A percentile compares a stretch with the other conserved stretches of the same genome.
These are phyloP conservation scores for Strigomonas culicis DNA, from an alignment of 208 protist genomes.

Conservation along the genomic window DNA sequence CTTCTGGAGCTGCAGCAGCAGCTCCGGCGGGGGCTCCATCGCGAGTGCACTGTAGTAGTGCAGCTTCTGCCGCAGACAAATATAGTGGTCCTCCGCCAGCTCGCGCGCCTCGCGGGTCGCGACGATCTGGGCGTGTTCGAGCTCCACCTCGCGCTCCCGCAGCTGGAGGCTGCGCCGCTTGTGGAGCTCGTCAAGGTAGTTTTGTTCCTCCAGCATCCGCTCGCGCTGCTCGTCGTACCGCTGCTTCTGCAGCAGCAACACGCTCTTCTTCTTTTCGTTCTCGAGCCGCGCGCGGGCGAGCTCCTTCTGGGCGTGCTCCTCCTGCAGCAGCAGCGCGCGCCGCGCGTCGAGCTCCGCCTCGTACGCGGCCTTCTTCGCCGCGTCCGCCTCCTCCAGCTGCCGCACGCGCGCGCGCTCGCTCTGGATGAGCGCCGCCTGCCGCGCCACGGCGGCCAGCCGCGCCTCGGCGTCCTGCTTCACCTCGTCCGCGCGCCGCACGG, in stretches of 20 bases:
- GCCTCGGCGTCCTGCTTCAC: not conserved
- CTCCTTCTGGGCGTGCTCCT: constrained; percentile 44
- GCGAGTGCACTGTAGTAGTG: constrained; percentile 41
- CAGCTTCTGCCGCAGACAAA: constrained; percentile 35
- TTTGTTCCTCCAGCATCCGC: constrained; percentile 39
- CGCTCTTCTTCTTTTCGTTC: constrained; percentile 52
- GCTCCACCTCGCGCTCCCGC: constrained; percentile 44
- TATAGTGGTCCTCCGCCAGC: constrained; percentile 29
- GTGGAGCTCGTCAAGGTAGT: constrained; percentile 31
- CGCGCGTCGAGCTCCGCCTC: constrained; percentile 44
- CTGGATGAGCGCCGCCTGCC: constrained; percentile 9
- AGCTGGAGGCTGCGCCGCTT: constrained; percentile 48
- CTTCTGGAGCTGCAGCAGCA: constrained; percentile 21
- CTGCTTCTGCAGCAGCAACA: constrained; percentile 37
- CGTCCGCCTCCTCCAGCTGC: constrained; percentile 6
- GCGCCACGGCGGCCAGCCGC: not conserved
- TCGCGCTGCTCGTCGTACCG: constrained; percentile 41
- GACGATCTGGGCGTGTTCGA: constrained; percentile 43
- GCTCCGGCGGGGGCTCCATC: constrained; percentile 16
- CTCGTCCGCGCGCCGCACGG: not conserved
- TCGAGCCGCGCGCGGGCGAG: constrained; percentile 52
- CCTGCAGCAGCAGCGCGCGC: constrained; percentile 40
- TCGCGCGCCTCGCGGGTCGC: constrained; percentile 39
- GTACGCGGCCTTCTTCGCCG: constrained; percentile 25
- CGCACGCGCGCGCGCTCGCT: constrained; percentile 17